Evolutionary conservation across 2,329 filamentous ascomycete species (phyloP).

Genomic region (Aureobasidium leucospermi): DNA sequence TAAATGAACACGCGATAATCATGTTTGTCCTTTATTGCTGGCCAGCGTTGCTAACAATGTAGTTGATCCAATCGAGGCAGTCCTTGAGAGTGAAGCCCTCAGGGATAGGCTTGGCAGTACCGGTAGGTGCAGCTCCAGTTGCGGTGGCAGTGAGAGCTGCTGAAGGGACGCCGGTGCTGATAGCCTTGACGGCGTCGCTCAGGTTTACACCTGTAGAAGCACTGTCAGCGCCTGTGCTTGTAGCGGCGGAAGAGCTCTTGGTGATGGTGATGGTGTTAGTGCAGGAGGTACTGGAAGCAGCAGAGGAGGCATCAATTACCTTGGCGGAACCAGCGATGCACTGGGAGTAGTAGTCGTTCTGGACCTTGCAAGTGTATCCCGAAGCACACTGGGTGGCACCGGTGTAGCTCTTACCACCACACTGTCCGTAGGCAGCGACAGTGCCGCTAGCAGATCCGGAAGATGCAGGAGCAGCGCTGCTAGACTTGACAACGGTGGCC

Average conservation of each 20-base stretch:
- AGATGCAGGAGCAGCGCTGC: neutral
- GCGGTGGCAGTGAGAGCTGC: conserved; percentile 18
- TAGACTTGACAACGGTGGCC: conserved; percentile 4
- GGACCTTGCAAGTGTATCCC: conserved; percentile 28
- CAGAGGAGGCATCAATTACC: conserved; percentile 11
- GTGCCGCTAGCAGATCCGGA: neutral
- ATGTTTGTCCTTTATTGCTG: neutral
- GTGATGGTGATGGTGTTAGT: conserved; percentile 15
- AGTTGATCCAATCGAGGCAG: conserved; percentile 21
- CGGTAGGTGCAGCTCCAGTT: conserved; percentile 13
- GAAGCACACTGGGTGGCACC: conserved; percentile 29
- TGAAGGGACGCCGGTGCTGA: conserved; percentile 18
- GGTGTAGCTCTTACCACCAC: conserved; percentile 30
- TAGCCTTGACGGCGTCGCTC: conserved; percentile 16
- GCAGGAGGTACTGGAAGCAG: conserved; percentile 12
- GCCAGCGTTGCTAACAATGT: conserved; percentile 8
- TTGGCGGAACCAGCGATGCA: conserved; percentile 20
- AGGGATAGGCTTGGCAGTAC: conserved; percentile 15
- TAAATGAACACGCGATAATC: neutral
- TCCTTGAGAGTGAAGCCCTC: conserved; percentile 18
- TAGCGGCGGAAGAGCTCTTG: conserved; percentile 4
- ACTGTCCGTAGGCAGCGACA: conserved; percentile 21
- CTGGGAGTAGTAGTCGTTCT: conserved; percentile 33
- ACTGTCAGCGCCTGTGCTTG: neutral
- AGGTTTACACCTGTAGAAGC: neutral